Evolutionary conservation across 2,329 filamentous ascomycete species (phyloP).

Genomic region (Ophiocordyceps camponoti-floridani): DNA sequence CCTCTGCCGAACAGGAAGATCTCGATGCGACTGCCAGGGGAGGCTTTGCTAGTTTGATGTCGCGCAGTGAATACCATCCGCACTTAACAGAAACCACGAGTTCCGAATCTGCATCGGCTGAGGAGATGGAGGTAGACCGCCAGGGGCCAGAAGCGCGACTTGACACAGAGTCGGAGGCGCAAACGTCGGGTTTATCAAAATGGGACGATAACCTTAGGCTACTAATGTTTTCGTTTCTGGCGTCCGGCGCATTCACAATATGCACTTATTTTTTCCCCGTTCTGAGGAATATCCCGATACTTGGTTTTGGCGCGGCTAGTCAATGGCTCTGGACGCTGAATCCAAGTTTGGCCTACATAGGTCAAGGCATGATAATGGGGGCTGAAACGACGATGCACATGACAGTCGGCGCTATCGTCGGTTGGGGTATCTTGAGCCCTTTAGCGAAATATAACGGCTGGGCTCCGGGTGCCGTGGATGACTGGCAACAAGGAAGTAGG

Average conservation of each 20-base stretch:
- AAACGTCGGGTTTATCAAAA: constrained; percentile 11
- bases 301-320: constrained; percentile 55
- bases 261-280: constrained; percentile 80
- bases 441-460: constrained; percentile 72
- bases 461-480: constrained; percentile 71
- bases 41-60: constrained; percentile 23
- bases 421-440: constrained; percentile 83
- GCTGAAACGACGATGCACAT: constrained; percentile 90
- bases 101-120: constrained; percentile 6
- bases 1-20: constrained; percentile 14
- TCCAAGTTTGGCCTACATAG: constrained; percentile 90
- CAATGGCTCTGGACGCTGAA: constrained; percentile 94
- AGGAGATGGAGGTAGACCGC: constrained; percentile 3
- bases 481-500: constrained; percentile 88
- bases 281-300: constrained; percentile 70
- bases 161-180: constrained; percentile 7
- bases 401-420: constrained; percentile 73
- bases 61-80: background rate
- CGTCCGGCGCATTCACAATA: constrained; percentile 54
- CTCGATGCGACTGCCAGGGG: constrained; percentile 18
- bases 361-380: constrained; percentile 97
- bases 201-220: constrained; percentile 33
- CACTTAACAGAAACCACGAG: background rate
- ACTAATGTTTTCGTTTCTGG: constrained; percentile 35
- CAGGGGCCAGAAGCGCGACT: constrained; percentile 9